Evolutionary conservation across 208 protist species (phyloP), one percentile per base, ranked within the genome.

Genomic region (Lotmaria passim): DNA sequence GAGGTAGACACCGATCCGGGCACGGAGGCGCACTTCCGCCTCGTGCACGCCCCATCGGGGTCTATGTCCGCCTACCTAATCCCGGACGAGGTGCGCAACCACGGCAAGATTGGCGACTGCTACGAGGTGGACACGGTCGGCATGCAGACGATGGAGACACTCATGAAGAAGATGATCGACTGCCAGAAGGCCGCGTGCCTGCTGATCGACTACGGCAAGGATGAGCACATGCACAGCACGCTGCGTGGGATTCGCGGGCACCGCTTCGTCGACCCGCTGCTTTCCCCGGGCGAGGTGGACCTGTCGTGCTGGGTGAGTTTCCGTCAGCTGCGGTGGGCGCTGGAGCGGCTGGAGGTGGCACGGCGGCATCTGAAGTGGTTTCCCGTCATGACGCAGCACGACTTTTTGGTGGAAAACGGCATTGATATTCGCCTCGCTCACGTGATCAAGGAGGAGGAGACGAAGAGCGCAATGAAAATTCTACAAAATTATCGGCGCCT

Each of bases 171-270:
- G 75, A 93, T 95, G 83, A 62, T 94, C 5, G 83, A 94, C 50
- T 87, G 81, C 69, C 81, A 87, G 66, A 93, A 89, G 69, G 81
- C 90, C 7, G 89, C 92, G 14, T 93, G 81, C 57, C 53, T 98
- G 31, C 84, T 98, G 23, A 94, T 98, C 43, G 94, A 98, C 83
- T 98, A 98, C 69, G 94, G 94, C 53, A 93, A 94, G 69, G 92
- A 98, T 76, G 86, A 96, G 48, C 76, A 93, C 76, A 95, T 96
- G 87, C 87, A 94, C 58, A 93, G 85, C 78, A 96, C 94, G 3
- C 80, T 96, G 26, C 87, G 89, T 17, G 94, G 90, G 48, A 97
- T 97, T 61, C 86, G 88, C 23, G 90, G 89, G 0, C 93, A 97
- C 71, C 83, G 87, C 77, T 97, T 97, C 59, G 89, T 97, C 4